These are phyloP conservation scores for Tolypocladium tundrense DNA, from an alignment of 2,329 filamentous ascomycete genomes.

Conservation along the genomic window DNA sequence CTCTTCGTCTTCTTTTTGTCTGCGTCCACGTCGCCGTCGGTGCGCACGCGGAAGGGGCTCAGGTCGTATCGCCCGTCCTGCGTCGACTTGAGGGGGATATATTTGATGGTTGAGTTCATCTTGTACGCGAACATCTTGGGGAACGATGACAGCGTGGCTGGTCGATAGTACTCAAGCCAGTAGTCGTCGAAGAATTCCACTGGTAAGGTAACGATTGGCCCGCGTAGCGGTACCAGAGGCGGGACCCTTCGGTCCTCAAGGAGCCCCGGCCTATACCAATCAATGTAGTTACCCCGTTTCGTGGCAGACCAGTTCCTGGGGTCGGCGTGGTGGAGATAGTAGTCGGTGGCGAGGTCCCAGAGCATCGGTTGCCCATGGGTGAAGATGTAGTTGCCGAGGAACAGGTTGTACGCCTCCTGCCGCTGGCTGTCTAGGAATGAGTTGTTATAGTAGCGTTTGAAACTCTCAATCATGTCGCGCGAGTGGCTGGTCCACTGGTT, in stretches of 20 bases:
- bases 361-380: conserved; percentile 82
- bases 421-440: conserved; percentile 96
- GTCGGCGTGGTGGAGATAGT: conserved; percentile 87
- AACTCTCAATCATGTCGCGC: conserved; percentile 97
- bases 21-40: conserved; percentile 46
- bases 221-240: conserved; percentile 27
- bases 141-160: conserved; percentile 77
- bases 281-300: conserved; percentile 61
- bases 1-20: conserved; percentile 56
- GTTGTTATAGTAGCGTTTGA: conserved; percentile 98
- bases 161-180: conserved; percentile 95
- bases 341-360: conserved; percentile 91
- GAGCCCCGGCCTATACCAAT: conserved; percentile 73
- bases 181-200: conserved; percentile 76
- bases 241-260: conserved; percentile 53
- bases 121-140: conserved; percentile 87
- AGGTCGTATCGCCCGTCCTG: conserved; percentile 69
- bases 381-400: conserved; percentile 92
- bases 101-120: conserved; percentile 81
- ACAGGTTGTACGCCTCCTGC: conserved; percentile 96
- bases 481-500: conserved; percentile 98
- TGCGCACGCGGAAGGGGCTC: conserved; percentile 78
- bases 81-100: conserved; percentile 65
- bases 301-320: conserved; percentile 63
- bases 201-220: conserved; percentile 28